Percentiles rank a stretch among this genome's conserved stretches.
phyloP scores from a whole-genome alignment of 805 yeast genomes.

The Jamesozyma piceae region DNA sequence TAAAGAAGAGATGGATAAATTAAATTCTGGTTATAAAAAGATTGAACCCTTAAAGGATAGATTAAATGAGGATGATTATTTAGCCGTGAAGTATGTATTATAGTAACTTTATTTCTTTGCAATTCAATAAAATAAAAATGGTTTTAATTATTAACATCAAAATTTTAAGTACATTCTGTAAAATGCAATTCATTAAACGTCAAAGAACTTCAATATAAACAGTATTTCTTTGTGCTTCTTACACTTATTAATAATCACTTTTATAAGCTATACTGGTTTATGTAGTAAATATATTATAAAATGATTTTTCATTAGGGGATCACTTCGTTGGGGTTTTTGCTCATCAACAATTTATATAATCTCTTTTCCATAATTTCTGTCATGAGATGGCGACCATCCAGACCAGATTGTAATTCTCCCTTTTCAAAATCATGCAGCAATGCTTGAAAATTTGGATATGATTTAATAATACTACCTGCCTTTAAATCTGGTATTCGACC shows the following conservation, averaged over 20 bases:
- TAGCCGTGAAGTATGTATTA: conserved; percentile 39
- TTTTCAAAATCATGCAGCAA: conserved; percentile 23
- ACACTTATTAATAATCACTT: too few relatives aligned
- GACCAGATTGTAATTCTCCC: conserved; percentile 34
- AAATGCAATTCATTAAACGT: conserved; percentile 30
- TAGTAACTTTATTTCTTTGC: conserved; percentile 1
- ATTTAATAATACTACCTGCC: conserved; percentile 37
- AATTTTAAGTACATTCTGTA: conserved; percentile 28
- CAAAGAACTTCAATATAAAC: conserved; percentile 3
- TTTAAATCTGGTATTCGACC: conserved; percentile 47
- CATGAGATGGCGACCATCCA: conserved; percentile 37
- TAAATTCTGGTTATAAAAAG: conserved; percentile 31
- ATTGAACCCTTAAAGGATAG: conserved; percentile 39
- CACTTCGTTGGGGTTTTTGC: conserved; percentile 42
- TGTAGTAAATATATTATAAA: neutral
- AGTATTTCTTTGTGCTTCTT: too few relatives aligned
- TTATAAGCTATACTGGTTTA: too few relatives aligned
- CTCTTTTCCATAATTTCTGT: conserved; percentile 44
- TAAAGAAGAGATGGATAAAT: conserved; percentile 33
- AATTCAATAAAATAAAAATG: neutral
- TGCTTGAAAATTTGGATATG: conserved; percentile 33
- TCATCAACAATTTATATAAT: conserved; percentile 39
- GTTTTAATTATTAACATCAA: neutral
- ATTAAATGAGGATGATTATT: conserved; percentile 46
- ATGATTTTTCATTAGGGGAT: conserved; percentile 8